phyloP scores from a whole-genome alignment of 129 eudicot genomes.

The Arctium minus region DNA sequence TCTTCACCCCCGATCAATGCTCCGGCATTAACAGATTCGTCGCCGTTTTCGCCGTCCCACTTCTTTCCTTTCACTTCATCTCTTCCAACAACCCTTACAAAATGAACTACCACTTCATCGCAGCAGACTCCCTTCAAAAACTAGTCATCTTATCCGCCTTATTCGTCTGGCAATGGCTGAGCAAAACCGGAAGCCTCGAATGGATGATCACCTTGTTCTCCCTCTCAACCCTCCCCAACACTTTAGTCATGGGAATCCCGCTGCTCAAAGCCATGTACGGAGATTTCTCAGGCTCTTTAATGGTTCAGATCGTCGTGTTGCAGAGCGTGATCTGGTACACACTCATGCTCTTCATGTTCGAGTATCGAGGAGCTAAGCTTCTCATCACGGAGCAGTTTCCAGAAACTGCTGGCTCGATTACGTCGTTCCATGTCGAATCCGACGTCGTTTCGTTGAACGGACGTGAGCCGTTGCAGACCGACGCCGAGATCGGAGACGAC shows the following conservation, averaged over 20 bases:
- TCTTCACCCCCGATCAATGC: constrained; percentile 97
- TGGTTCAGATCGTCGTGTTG: constrained; percentile 91
- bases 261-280: constrained; percentile 91
- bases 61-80: constrained; percentile 92
- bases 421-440: constrained; percentile 82
- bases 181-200: constrained; percentile 64
- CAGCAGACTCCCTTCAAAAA: constrained; percentile 83
- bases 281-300: constrained; percentile 70
- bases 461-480: constrained; percentile 79
- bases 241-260: constrained; percentile 96
- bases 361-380: constrained; percentile 76
- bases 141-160: constrained; percentile 67
- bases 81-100: constrained; percentile 71
- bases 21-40: constrained; percentile 95
- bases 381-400: constrained; percentile 89
- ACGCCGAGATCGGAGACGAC: constrained; percentile 91
- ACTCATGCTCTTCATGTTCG: constrained; percentile 83
- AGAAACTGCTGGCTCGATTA: constrained; percentile 76
- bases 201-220: constrained; percentile 95
- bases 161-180: constrained; percentile 67
- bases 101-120: constrained; percentile 89
- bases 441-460: constrained; percentile 88
- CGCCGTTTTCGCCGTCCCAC: constrained; percentile 89
- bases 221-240: constrained; percentile 85
- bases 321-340: constrained; percentile 97